Base-by-base conservation (phyloP, 306 rosid species). In the Cucumis hystrix region DNA sequence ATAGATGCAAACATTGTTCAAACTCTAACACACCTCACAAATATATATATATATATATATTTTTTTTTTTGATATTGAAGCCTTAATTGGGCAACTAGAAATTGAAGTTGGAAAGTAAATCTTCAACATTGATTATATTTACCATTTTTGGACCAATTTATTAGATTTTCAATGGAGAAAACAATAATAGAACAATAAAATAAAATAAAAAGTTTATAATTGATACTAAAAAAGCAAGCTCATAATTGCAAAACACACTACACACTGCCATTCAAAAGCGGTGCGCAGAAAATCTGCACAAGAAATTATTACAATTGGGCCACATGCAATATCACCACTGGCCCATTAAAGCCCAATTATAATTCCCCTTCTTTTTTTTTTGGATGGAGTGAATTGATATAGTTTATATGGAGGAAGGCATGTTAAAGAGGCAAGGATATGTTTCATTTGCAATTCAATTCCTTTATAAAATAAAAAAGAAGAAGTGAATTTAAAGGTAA, bases 301-400 rank as follows among this genome's bases (percentile, higher is more conserved):
- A 2, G 12, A 69, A 69, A 69, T 69, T n/a, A 69, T 69, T 69
- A 43, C 23, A 69, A 45, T 23, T 45, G 75, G 75, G 75, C 56
- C 75, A 69, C 57, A 10, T 45, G 75, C 58, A 21, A 69, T 43
- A 12, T 69, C 39, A 43, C 2, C 39, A 23, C 13, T 69, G 75
- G 58, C 75, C 75, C 75, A 45, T 69, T 45, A 10, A 23, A 69
- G 74, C 75, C 75, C 75, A 45, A 69, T 69, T 12, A 69, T 69
- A 23, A 21, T 45, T 5, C 39, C 18, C n/a, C 39, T 35, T 47
- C 4, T 47, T 12, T 12, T 47, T 41, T 1, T 7, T 7, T 40
- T 40, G 1, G 7, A 6, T 40, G 7, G 1, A 6, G 1, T 4
- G 25, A 1, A 23, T 23, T 23, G 25, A 23, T 23, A 0, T 23